phyloP scores from a whole-genome alignment of 2,329 filamentous ascomycete genomes.

The Alternaria postmessia region DNA sequence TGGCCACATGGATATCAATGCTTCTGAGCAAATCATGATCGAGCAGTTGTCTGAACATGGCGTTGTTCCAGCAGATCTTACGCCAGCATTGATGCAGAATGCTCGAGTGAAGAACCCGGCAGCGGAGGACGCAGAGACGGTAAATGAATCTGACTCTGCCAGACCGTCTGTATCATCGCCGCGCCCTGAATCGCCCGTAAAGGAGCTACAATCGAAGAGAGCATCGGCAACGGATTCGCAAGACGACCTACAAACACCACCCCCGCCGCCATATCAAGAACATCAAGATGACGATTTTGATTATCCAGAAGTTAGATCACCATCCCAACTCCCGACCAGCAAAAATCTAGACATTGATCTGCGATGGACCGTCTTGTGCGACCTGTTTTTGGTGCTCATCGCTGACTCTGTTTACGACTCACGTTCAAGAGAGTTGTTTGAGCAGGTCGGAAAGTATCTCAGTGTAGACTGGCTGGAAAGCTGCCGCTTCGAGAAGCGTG shows the following conservation, averaged over 20 bases:
- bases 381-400: constrained; percentile 93
- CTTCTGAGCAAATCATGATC: constrained; percentile 96
- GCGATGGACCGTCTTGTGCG: constrained; percentile 95
- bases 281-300: constrained; percentile 75
- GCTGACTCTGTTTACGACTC: constrained; percentile 95
- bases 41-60: constrained; percentile 95
- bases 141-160: constrained; percentile 38
- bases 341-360: constrained; percentile 93
- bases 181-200: constrained; percentile 29
- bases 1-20: constrained; percentile 93
- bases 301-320: constrained; percentile 79
- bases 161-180: constrained; percentile 47
- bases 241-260: constrained; percentile 56
- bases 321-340: constrained; percentile 81
- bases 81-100: constrained; percentile 88
- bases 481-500: constrained; percentile 94
- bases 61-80: constrained; percentile 83
- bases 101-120: constrained; percentile 92
- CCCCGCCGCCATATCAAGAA: constrained; percentile 64
- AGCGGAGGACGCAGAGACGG: constrained; percentile 60
- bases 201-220: constrained; percentile 37
- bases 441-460: constrained; percentile 81
- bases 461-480: constrained; percentile 91
- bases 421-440: constrained; percentile 82
- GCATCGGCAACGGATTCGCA: constrained; percentile 44